Conservation (phyloP, 2,329 filamentous ascomycete genomes). For the Exophiala oligosperma region DNA sequence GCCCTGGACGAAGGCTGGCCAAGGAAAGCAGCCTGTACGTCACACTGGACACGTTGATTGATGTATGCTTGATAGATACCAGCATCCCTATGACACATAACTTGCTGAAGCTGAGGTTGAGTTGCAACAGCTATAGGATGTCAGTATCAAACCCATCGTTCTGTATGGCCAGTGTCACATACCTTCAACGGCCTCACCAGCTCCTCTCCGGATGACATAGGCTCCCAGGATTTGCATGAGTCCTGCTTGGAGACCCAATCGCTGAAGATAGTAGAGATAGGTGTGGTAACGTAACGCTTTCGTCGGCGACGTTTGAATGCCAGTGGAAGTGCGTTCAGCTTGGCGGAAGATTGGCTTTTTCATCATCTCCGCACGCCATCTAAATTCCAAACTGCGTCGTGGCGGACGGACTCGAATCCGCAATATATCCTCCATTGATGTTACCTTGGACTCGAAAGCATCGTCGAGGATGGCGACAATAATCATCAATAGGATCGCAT, state of each 20-base stretch:
- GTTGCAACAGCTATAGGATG: slow-evolving; percentile 4
- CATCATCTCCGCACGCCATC: slow-evolving; percentile 5
- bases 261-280: slow-evolving; percentile 12
- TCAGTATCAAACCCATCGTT: too few relatives aligned
- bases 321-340: slow-evolving; percentile 8
- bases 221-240: slow-evolving; percentile 12
- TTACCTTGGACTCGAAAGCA: slow-evolving; percentile 12
- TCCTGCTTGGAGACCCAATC: slow-evolving; percentile 7
- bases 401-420: slow-evolving; percentile 12
- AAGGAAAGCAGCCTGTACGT: slow-evolving; percentile 10
- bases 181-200: slow-evolving; percentile 5
- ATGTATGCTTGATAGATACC: slow-evolving; percentile 15
- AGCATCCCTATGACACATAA: slow-evolving; percentile 11
- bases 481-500: slow-evolving; percentile 9
- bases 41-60: slow-evolving; percentile 9
- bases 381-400: slow-evolving; percentile 13
- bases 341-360: slow-evolving; percentile 9
- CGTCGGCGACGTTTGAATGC: slow-evolving; percentile 10
- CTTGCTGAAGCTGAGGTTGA: slow-evolving; percentile 10
- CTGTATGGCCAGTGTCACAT: too few relatives aligned
- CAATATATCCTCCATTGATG: slow-evolving; percentile 11
- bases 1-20: slow-evolving; percentile 9
- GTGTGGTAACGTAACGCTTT: slow-evolving; percentile 12
- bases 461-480: slow-evolving; percentile 8
- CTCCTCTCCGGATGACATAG: slow-evolving; percentile 12